A percentile compares a stretch with the other conserved stretches of the same genome.
phyloP scores from a whole-genome alignment of 352 stramenopile species.

The Phytophthora quininea region DNA sequence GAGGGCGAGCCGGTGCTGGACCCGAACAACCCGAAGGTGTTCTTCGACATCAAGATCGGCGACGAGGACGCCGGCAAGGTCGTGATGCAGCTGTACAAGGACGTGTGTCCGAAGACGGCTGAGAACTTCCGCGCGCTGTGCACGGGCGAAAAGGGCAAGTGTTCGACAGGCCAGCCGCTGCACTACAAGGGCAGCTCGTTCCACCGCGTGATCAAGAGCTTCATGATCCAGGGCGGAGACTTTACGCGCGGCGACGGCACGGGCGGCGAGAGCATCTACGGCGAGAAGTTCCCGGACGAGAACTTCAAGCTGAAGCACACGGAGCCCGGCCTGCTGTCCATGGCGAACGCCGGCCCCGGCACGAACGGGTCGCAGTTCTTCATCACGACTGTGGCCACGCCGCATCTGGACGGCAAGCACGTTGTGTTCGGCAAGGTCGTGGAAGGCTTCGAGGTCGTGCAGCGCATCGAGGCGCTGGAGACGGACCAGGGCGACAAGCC shows the following conservation, averaged over 20 bases:
- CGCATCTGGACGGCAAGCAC: slow-evolving; percentile 98
- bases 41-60: slow-evolving; percentile 97
- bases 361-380: slow-evolving; percentile 99
- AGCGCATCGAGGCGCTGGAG: slow-evolving; percentile 91
- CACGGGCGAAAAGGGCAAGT: slow-evolving; percentile 96
- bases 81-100: slow-evolving; percentile 96
- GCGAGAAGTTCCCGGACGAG: slow-evolving; percentile 96
- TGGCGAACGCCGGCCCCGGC: slow-evolving; percentile 96
- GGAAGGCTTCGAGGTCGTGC: slow-evolving; percentile 92
- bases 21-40: slow-evolving; percentile 96
- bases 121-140: slow-evolving; percentile 99
- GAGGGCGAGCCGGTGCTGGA: slow-evolving; percentile 63
- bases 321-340: slow-evolving; percentile 94
- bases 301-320: slow-evolving; percentile 99
- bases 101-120: slow-evolving; percentile 96
- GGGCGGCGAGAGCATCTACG: slow-evolving; percentile 94
- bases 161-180: slow-evolving; percentile 82
- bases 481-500: slow-evolving; percentile 94
- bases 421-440: slow-evolving; percentile 97
- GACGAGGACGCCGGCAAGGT: slow-evolving; percentile 89
- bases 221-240: slow-evolving; percentile 96
- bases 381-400: slow-evolving; percentile 93
- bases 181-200: slow-evolving; percentile 98
- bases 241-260: slow-evolving; percentile 96
- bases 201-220: slow-evolving; percentile 97